These are phyloP conservation scores for Kalmanozyma brasiliensis DNA, from an alignment of 1,284 basidiomycete species.

Conservation along the genomic window DNA sequence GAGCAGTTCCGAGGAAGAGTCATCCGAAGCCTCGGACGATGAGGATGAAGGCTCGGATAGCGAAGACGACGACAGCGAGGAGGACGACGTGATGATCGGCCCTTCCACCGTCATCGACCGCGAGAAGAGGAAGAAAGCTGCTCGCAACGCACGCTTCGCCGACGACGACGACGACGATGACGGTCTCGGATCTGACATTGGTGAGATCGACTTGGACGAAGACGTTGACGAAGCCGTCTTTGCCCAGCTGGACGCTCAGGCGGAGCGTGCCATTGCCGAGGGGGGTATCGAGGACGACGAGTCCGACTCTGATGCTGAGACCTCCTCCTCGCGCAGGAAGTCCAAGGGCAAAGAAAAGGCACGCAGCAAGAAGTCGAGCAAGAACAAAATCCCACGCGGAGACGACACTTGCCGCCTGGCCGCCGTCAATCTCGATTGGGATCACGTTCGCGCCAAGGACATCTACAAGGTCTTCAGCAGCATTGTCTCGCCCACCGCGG, in stretches of 20 bases:
- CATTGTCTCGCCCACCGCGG: slow-evolving; percentile 73
- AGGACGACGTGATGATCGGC: slow-evolving; percentile 57
- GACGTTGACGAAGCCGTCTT: slow-evolving; percentile 70
- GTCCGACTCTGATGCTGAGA: slow-evolving; percentile 28
- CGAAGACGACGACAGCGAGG: slow-evolving; percentile 69
- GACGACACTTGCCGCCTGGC: slow-evolving; percentile 75
- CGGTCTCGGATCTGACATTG: slow-evolving; percentile 50
- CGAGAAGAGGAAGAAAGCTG: slow-evolving; percentile 35
- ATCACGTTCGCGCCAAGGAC: slow-evolving; percentile 89
- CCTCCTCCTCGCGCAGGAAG: slow-evolving; percentile 69
- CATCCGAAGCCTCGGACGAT: slow-evolving; percentile 33
- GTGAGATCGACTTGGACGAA: slow-evolving; percentile 80
- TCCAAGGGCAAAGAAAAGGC: slow-evolving; percentile 42
- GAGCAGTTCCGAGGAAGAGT: slow-evolving; percentile 57
- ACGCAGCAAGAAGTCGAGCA: slow-evolving; percentile 46
- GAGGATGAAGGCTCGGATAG: slow-evolving; percentile 73
- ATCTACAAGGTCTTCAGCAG: slow-evolving; percentile 94
- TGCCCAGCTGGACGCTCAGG: slow-evolving; percentile 79
- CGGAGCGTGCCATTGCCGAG: slow-evolving; percentile 68
- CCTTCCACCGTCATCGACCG: slow-evolving; percentile 42
- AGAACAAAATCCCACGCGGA: slow-evolving; percentile 50
- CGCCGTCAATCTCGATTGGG: slow-evolving; percentile 98
- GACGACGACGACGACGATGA: slow-evolving; percentile 52
- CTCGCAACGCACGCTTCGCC: slow-evolving; percentile 14
- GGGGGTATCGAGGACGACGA: slow-evolving; percentile 51